Evolutionary conservation across 208 protist genomes (phyloP).

Genomic region (Herpetomonas samuelpessoai): DNA sequence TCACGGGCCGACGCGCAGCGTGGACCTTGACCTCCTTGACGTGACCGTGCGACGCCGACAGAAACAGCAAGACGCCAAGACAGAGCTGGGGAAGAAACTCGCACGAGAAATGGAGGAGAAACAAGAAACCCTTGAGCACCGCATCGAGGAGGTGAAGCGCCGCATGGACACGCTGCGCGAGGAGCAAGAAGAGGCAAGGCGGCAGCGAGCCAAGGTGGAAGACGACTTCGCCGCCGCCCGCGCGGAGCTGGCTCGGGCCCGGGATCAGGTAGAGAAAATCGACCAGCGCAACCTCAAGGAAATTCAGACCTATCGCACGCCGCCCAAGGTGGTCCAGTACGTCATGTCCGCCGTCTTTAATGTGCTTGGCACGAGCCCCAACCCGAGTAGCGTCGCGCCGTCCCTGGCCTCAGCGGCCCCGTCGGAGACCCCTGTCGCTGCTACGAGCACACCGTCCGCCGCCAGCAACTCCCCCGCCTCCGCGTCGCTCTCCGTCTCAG

Average conservation of each 20-base stretch:
- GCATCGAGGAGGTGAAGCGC: constrained; percentile 6
- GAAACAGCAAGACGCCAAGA: background rate
- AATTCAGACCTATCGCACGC: constrained; percentile 64
- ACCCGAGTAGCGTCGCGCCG: background rate
- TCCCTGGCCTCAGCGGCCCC: background rate
- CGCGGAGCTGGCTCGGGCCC: constrained; percentile 35
- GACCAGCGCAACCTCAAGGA: constrained; percentile 42
- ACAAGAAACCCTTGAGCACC: constrained; percentile 12
- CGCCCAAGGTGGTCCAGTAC: constrained; percentile 58
- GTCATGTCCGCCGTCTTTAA: constrained; percentile 64
- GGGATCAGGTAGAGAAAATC: constrained; percentile 41
- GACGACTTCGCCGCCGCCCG: constrained; percentile 16
- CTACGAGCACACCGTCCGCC: background rate
- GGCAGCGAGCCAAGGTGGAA: constrained; percentile 17
- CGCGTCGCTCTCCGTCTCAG: too few relatives aligned
- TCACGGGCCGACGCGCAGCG: too few relatives aligned
- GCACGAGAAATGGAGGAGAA: constrained; percentile 21
- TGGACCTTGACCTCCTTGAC: too few relatives aligned
- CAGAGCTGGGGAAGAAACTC: constrained; percentile 4
- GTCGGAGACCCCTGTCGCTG: background rate
- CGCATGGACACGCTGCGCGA: constrained; percentile 17
- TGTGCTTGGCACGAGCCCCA: constrained; percentile 18
- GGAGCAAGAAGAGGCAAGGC: constrained; percentile 21
- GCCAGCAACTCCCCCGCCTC: background rate
- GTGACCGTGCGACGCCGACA: too few relatives aligned